Evolutionary conservation across 2,329 filamentous ascomycete species (phyloP).

Genomic region (Epicoccum sorghinum): DNA sequence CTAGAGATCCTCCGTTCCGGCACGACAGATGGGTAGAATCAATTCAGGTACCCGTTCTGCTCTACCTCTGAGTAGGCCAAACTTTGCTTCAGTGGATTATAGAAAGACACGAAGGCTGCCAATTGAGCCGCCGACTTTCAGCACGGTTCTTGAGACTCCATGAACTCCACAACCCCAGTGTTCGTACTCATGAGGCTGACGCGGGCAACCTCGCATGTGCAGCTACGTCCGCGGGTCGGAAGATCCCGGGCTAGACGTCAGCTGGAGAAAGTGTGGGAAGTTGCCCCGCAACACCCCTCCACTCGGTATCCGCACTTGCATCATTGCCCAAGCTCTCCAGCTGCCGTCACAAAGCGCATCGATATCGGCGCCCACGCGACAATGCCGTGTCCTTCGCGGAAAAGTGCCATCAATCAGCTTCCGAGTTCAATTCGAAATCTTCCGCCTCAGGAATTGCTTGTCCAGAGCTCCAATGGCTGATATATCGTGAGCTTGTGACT

Average conservation of each 20-base stretch:
- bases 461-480: slow-evolving; percentile 12
- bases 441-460: slow-evolving; percentile 8
- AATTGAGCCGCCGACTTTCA: not conserved
- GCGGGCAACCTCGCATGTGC: not conserved
- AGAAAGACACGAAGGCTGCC: not conserved
- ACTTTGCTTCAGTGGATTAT: not conserved
- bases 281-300: slow-evolving; percentile 25
- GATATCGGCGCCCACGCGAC: slow-evolving; percentile 13
- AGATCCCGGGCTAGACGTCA: slow-evolving; percentile 30
- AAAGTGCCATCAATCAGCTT: slow-evolving; percentile 17
- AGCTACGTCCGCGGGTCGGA: slow-evolving; percentile 37
- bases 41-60: slow-evolving; percentile 9
- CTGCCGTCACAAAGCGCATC: slow-evolving; percentile 36
- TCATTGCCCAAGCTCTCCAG: slow-evolving; percentile 25
- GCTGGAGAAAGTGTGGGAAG: slow-evolving; percentile 10
- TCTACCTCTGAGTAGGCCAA: not conserved
- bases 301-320: slow-evolving; percentile 25
- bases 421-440: slow-evolving; percentile 8
- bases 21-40: slow-evolving; percentile 9
- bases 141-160: not conserved
- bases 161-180: not conserved
- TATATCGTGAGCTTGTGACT: slow-evolving; percentile 38
- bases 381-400: slow-evolving; percentile 9
- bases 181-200: slow-evolving; percentile 3
- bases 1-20: slow-evolving; percentile 15